A percentile compares a stretch with the other conserved stretches of the same genome.
These are phyloP conservation scores for Tieghemiomyces parasiticus DNA, from an alignment of 192 early-diverging fungal genomes.

Conservation along the genomic window DNA sequence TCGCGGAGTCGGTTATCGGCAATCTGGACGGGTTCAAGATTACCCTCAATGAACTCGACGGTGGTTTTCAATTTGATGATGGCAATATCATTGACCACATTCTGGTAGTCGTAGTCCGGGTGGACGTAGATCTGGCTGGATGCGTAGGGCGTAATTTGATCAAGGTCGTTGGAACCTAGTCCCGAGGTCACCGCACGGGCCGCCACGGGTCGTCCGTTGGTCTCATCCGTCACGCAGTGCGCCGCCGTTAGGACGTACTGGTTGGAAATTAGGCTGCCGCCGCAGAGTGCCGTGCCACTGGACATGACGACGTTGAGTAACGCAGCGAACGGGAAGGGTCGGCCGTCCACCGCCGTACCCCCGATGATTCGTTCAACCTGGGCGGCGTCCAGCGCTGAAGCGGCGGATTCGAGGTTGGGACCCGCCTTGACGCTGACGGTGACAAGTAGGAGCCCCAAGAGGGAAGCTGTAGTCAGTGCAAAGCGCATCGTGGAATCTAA, in stretches of 20 bases:
- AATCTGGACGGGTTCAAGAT: slow-evolving; percentile 16
- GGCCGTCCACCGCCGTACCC: neutral
- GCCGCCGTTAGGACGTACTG: slow-evolving; percentile 5
- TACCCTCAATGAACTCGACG: slow-evolving; percentile 9
- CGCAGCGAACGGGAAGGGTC: neutral
- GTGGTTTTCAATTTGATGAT: slow-evolving; percentile 18
- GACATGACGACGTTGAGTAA: neutral
- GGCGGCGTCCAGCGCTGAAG: too few relatives aligned
- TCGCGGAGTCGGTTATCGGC: slow-evolving; percentile 17
- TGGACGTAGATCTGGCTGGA: slow-evolving; percentile 21
- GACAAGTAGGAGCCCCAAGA: too few relatives aligned
- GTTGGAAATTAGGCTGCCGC: neutral
- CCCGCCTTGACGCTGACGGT: too few relatives aligned
- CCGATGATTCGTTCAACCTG: neutral
- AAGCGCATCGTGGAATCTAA: too few relatives aligned
- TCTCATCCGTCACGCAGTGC: slow-evolving; percentile 10
- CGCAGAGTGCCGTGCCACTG: neutral
- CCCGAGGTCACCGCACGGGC: neutral
- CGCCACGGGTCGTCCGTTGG: neutral
- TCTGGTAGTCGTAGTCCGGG: slow-evolving; percentile 27
- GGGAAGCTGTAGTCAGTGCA: too few relatives aligned
- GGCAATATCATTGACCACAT: slow-evolving; percentile 31
- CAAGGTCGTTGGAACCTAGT: slow-evolving; percentile 1
- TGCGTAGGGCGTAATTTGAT: slow-evolving; percentile 12
- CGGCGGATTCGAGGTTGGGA: too few relatives aligned